Percentiles rank a stretch among this genome's conserved stretches.
phyloP scores from a whole-genome alignment of 202 grass and related monocot genomes.

The Bolboschoenoplectus hybrid region DNA sequence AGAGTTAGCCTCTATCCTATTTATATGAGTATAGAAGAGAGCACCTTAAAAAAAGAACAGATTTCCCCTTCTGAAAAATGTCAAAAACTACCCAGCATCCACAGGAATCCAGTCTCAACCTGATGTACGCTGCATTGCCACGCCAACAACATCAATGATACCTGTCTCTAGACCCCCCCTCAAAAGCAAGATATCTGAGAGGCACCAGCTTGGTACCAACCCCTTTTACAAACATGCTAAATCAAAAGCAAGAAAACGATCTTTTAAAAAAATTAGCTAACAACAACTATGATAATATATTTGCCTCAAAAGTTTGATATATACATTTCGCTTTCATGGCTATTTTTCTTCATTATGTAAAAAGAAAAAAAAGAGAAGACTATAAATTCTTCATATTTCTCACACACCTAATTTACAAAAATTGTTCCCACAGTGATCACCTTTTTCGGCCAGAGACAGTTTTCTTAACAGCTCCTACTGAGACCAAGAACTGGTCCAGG shows the following conservation, averaged over 20 bases:
- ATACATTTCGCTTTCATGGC: constrained; percentile 23
- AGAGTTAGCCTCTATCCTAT: too few relatives aligned
- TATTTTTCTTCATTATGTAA: constrained; percentile 13
- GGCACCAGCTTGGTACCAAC: neutral
- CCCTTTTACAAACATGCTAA: neutral
- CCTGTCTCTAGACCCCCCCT: too few relatives aligned
- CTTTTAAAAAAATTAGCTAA: neutral
- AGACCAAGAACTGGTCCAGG: constrained; percentile 84
- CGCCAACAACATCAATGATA: too few relatives aligned
- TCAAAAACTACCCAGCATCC: too few relatives aligned
- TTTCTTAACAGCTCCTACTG: constrained; percentile 80
- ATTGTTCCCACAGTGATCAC: constrained; percentile 23
- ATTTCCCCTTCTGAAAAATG: too few relatives aligned
- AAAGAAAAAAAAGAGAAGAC: neutral
- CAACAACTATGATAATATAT: neutral
- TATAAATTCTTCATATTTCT: constrained; percentile 38
- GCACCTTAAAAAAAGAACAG: too few relatives aligned
- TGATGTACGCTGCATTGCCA: too few relatives aligned
- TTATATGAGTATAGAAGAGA: too few relatives aligned
- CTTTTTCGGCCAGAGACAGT: constrained; percentile 79
- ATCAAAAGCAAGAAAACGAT: neutral
- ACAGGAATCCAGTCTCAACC: too few relatives aligned
- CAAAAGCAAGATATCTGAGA: too few relatives aligned
- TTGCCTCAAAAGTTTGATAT: neutral
- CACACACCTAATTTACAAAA: neutral